phyloP scores from a whole-genome alignment of 768 basidiomycete genomes.

The Tremella mesenterica region DNA sequence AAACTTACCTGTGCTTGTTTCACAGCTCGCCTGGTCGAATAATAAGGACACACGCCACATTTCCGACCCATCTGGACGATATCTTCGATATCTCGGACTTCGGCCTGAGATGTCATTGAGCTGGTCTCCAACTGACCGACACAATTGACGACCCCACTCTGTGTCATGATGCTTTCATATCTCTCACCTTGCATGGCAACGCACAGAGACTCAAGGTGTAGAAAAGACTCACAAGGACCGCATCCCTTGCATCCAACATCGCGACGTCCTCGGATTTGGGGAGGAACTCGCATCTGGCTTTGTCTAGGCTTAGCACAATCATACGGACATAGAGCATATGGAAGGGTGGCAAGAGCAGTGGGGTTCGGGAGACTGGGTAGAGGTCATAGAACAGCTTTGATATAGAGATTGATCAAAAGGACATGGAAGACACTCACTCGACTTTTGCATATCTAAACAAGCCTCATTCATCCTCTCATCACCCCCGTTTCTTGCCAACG shows the following conservation, averaged over 20 bases:
- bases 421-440: slow-evolving; percentile 53
- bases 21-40: slow-evolving; percentile 78
- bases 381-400: slow-evolving; percentile 10
- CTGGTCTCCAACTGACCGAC: too few relatives aligned
- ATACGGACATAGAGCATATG: too few relatives aligned
- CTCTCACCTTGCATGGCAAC: too few relatives aligned
- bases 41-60: slow-evolving; percentile 77
- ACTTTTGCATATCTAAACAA: slow-evolving; percentile 66
- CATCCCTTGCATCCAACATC: slow-evolving; percentile 77
- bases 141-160: too few relatives aligned
- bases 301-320: slow-evolving; percentile 33
- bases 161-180: too few relatives aligned
- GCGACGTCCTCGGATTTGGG: slow-evolving; percentile 62
- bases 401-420: too few relatives aligned
- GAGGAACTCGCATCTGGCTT: slow-evolving; percentile 64
- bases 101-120: slow-evolving; percentile 57
- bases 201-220: too few relatives aligned
- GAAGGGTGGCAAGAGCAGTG: too few relatives aligned
- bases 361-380: background rate
- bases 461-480: slow-evolving; percentile 61
- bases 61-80: slow-evolving; percentile 64
- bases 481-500: slow-evolving; percentile 50
- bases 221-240: slow-evolving; percentile 57
- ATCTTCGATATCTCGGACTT: slow-evolving; percentile 90
- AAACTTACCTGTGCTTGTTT: slow-evolving; percentile 71